phyloP scores from a whole-genome alignment of 2,329 filamentous ascomycete genomes.

The Blastomyces silverae region DNA sequence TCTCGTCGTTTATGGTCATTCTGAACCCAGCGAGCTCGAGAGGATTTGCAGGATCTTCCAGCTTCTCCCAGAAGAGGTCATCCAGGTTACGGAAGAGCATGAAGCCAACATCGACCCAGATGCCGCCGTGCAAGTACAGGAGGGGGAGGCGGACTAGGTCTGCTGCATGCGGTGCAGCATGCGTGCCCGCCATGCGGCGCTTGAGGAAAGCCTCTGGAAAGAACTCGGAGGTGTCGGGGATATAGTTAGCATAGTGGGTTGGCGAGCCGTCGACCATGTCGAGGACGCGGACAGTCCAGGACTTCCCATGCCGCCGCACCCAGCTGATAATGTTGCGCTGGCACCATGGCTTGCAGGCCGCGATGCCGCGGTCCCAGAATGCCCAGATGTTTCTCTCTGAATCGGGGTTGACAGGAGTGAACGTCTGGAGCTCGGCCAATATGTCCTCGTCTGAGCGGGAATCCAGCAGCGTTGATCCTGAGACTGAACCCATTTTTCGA shows the following conservation, averaged over 20 bases:
- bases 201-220: slow-evolving; percentile 41
- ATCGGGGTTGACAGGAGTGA: not conserved
- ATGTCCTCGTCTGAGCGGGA: not conserved
- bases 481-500: not conserved
- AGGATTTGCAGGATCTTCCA: slow-evolving; percentile 34
- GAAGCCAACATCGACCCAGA: slow-evolving; percentile 39
- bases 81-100: slow-evolving; percentile 37
- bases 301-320: not conserved
- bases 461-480: not conserved
- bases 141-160: slow-evolving; percentile 45
- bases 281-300: slow-evolving; percentile 37
- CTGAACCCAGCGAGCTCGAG: slow-evolving; percentile 30
- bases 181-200: slow-evolving; percentile 41
- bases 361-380: not conserved
- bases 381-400: not conserved
- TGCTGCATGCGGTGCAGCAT: slow-evolving; percentile 41
- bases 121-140: slow-evolving; percentile 37
- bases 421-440: not conserved
- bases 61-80: slow-evolving; percentile 35
- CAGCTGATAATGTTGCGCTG: not conserved
- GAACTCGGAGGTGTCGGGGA: slow-evolving; percentile 27
- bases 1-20: slow-evolving; percentile 18
- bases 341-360: not conserved
- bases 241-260: slow-evolving; percentile 37
- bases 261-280: slow-evolving; percentile 35